Evolutionary conservation across 306 rosid genomes (phyloP), one percentile per base, ranked within the genome.

Genomic region (Inga laurina): DNA sequence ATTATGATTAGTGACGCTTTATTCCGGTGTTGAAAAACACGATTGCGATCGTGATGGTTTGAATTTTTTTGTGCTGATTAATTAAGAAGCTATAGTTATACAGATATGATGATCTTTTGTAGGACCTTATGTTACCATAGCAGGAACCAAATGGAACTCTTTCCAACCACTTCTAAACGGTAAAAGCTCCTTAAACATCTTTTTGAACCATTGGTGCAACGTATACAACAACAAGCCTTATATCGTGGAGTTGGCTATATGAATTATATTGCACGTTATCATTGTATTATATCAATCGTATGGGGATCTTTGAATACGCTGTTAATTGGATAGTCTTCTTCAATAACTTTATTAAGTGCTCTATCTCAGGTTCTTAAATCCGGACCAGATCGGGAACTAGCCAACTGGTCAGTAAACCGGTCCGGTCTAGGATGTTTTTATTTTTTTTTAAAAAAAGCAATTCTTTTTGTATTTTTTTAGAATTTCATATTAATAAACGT

Each of bases 51-150:
- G 30, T 56, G 64, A 56, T 56, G 64, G 30, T 21, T 56, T 56
- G 27, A 56, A 56, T 21, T 56, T n/a, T 8, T 19, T 19, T 27
- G 64, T 9, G 66, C 1, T 11, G 4, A 32, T 65, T 46, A 32
- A 32, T 65, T 45, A 30, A 39, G 19, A 45, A 30, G 43, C 2
- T 11, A 18, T 4, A 8, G 0, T 15, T 10, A 11, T 32, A 65
- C 30, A n/a, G 46, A 22, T 72, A 10, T 57, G 30, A 11, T 46
- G 56, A 43, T 72, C 13, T 22, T 27, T 72, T 14, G 76, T 72
- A 72, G 76, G 76, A 72, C 76, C 76, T 49, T 18, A 46, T 45
- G 76, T 44, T 70, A 69, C 83, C 65, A 52, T 54, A 12, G 27
- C 5, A 61, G 61, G 43, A 16, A 21, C 41, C 51, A 79, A 69